These are phyloP conservation scores for Claviceps citrina DNA, from an alignment of 2,329 filamentous ascomycete genomes.

Conservation along the genomic window DNA sequence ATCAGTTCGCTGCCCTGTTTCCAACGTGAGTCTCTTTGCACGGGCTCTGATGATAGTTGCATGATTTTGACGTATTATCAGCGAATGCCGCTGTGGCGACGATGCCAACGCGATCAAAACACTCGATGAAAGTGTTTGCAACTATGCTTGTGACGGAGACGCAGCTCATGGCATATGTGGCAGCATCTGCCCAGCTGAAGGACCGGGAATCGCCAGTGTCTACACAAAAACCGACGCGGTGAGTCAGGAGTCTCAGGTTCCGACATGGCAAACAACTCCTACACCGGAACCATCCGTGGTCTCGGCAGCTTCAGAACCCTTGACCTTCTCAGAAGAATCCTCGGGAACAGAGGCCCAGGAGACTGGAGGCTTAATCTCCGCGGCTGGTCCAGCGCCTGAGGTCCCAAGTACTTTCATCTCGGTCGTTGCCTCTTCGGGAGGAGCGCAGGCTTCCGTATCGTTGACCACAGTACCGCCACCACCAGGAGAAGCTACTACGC, in stretches of 20 bases:
- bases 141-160: conserved; percentile 17
- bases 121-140: conserved; percentile 17
- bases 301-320: conserved; percentile 2
- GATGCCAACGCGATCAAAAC: conserved; percentile 15
- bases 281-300: conserved; percentile 2
- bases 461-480: not conserved
- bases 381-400: conserved; percentile 8
- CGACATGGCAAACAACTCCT: conserved; percentile 4
- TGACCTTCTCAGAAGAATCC: not conserved
- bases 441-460: not conserved
- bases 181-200: conserved; percentile 15
- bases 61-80: conserved; percentile 8
- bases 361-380: conserved; percentile 3
- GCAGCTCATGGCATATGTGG: conserved; percentile 19
- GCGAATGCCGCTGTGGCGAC: conserved; percentile 22
- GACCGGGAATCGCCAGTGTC: conserved; percentile 17
- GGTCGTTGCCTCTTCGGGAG: not conserved
- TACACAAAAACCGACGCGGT: conserved; percentile 13
- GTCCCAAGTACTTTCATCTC: conserved; percentile 4
- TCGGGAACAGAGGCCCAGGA: not conserved
- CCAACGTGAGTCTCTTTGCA: conserved; percentile 15
- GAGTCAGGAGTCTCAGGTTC: conserved; percentile 4
- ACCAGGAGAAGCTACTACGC: not conserved
- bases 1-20: conserved; percentile 16
- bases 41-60: rapidly evolving